These are phyloP conservation scores for Sugiyamaella smithiae DNA, from an alignment of 805 yeast genomes.

Conservation along the genomic window DNA sequence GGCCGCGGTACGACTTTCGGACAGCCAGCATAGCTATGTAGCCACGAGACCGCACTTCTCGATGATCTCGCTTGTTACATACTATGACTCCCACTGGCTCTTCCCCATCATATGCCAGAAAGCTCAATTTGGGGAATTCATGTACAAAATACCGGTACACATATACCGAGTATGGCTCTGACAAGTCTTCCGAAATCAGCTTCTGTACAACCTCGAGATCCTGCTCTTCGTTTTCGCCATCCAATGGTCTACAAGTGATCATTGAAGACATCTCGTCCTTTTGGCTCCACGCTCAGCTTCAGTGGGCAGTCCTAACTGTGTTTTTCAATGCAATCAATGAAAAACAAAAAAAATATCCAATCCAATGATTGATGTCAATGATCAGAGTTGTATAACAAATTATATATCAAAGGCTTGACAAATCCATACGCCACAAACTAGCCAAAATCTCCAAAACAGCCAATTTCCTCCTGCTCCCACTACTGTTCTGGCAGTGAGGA, in stretches of 20 bases:
- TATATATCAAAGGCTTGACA: too few relatives aligned
- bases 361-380: too few relatives aligned
- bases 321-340: too few relatives aligned
- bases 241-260: constrained; percentile 25
- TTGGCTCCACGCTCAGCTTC: too few relatives aligned
- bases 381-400: too few relatives aligned
- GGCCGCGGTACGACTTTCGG: constrained; percentile 63
- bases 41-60: constrained; percentile 72
- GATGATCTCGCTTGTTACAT: constrained; percentile 75
- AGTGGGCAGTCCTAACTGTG: too few relatives aligned
- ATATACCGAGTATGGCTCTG: constrained; percentile 92
- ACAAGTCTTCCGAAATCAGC: constrained; percentile 68
- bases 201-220: constrained; percentile 36
- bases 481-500: too few relatives aligned
- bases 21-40: constrained; percentile 97
- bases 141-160: constrained; percentile 88
- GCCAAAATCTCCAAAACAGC: too few relatives aligned
- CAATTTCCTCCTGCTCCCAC: too few relatives aligned
- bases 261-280: too few relatives aligned
- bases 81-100: constrained; percentile 73
- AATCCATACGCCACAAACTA: too few relatives aligned
- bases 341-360: too few relatives aligned
- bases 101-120: constrained; percentile 43
- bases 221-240: constrained; percentile 25
- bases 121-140: constrained; percentile 86